A percentile compares a stretch with the other conserved stretches of the same genome.
Conservation (phyloP, 257 asterid genomes). For the Datura wrightii region DNA sequence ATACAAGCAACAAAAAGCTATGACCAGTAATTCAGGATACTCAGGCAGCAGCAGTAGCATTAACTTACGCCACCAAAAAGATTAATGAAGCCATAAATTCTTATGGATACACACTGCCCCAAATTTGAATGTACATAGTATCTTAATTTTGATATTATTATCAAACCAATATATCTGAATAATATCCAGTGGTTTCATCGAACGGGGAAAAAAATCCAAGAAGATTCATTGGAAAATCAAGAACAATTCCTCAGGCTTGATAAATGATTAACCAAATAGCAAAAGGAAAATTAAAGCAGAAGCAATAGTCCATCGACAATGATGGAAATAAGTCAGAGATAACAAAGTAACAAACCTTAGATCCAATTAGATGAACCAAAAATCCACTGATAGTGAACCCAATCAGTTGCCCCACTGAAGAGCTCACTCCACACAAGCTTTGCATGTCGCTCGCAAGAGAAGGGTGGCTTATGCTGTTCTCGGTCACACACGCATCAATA, state of each 20-base stretch:
- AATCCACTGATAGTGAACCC: conserved; percentile 74
- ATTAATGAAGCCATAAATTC: neutral
- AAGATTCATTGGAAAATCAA: neutral
- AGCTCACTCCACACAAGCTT: conserved; percentile 62
- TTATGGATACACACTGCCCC: conserved; percentile 22
- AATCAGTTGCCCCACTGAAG: conserved; percentile 64
- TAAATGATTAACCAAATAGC: conserved; percentile 4
- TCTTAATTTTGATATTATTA: neutral
- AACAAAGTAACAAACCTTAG: conserved; percentile 57
- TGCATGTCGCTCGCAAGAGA: conserved; percentile 75
- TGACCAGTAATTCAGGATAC: neutral
- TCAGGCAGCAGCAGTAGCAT: neutral
- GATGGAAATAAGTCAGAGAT: neutral
- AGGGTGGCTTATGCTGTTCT: conserved; percentile 57
- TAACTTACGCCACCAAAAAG: neutral
- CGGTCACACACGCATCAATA: conserved; percentile 73
- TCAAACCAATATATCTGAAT: neutral
- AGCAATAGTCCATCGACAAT: neutral
- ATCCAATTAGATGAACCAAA: conserved; percentile 63
- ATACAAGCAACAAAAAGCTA: neutral
- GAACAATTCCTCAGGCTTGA: neutral
- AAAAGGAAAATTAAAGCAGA: neutral
- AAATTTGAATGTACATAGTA: neutral
- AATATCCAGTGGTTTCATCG: conserved; percentile 1
- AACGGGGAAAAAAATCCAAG: neutral